A percentile compares a stretch with the other conserved stretches of the same genome.
phyloP scores from a whole-genome alignment of 2,329 filamentous ascomycete genomes.

The Cladosporium sp. region DNA sequence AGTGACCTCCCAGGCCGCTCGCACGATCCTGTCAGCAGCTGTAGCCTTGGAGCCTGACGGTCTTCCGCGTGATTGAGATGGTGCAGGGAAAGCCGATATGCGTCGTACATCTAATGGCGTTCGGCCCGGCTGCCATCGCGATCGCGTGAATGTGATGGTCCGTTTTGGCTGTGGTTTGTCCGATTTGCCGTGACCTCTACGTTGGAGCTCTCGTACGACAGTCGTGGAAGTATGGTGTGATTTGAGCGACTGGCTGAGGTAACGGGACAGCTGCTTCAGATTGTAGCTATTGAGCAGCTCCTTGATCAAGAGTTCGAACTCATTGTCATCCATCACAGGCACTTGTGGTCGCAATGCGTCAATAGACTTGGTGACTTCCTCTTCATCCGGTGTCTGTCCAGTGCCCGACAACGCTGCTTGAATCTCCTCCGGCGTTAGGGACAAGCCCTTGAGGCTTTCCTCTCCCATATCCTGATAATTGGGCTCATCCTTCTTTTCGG shows the following conservation, averaged over 20 bases:
- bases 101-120: conserved; percentile 31
- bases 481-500: not conserved
- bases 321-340: conserved; percentile 28
- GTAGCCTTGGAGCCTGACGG: conserved; percentile 4
- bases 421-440: conserved; percentile 28
- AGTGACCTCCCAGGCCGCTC: conserved; percentile 32
- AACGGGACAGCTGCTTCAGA: conserved; percentile 30
- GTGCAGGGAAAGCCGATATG: conserved; percentile 8
- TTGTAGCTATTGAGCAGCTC: conserved; percentile 31
- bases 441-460: conserved; percentile 22
- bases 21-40: conserved; percentile 33
- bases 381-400: conserved; percentile 26
- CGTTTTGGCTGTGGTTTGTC: not conserved
- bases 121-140: conserved; percentile 31
- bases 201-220: conserved; percentile 4
- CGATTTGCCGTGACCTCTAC: not conserved
- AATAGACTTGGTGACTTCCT: conserved; percentile 35
- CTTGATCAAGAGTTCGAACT: conserved; percentile 27
- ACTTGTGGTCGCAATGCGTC: conserved; percentile 30
- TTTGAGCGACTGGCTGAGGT: conserved; percentile 21
- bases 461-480: conserved; percentile 8
- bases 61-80: not conserved
- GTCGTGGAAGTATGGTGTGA: not conserved
- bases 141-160: conserved; percentile 9
- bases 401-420: conserved; percentile 26